Base-by-base conservation (phyloP, 192 early-diverging fungal species). In the Rhizoclosmatium globosum region DNA sequence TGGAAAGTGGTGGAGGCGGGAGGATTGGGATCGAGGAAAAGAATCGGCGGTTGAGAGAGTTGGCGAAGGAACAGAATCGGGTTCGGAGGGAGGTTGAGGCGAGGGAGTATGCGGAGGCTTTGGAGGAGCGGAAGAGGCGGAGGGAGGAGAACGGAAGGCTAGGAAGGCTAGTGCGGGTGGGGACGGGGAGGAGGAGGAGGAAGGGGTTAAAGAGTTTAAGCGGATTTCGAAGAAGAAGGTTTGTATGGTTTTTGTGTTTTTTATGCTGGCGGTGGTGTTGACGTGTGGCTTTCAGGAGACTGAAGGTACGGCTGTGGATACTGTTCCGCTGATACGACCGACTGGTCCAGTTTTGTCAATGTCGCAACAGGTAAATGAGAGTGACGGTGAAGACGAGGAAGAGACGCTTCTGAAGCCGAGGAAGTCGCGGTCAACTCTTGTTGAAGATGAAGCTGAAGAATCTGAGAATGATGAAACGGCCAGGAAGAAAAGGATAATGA, bases 91-190 rank as follows among this genome's bases (percentile, higher is more conserved):
- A 72, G 53, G 48, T 38, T 31, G 70, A 72, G 47, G 70, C 70
- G 31, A 50, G 57, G 53, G 70, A 72, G 38, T 72, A 72, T 41
- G 70, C 70, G 15, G 70, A 72, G 50, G 70, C 70, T 15, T 44
- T 72, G 53, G 70, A 72, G 7, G 70, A 46, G 9, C 56, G 56
- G 41, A 72, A 72, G 38, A 15, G 70, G 70, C 58, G 42, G 38
- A 11, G 70, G 43, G 70, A 72, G 43, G 70, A 72, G 38, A 53
- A 13, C 56, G 56, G 70, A 41, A 46, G 0, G 47, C 3, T 23
- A 15, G 57, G 70, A 68, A 13, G 47, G 45, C 67, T 44, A 46
- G 11, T 42, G 67, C 4, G 9, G 41, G 21, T 6, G 67, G 0
- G 1, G 43, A 39, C 0, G 43, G 43, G 4, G 67, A 46, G 53